Evolutionary conservation across 1,284 basidiomycete species (phyloP).

Genomic region (Malassezia yamatoensis): DNA sequence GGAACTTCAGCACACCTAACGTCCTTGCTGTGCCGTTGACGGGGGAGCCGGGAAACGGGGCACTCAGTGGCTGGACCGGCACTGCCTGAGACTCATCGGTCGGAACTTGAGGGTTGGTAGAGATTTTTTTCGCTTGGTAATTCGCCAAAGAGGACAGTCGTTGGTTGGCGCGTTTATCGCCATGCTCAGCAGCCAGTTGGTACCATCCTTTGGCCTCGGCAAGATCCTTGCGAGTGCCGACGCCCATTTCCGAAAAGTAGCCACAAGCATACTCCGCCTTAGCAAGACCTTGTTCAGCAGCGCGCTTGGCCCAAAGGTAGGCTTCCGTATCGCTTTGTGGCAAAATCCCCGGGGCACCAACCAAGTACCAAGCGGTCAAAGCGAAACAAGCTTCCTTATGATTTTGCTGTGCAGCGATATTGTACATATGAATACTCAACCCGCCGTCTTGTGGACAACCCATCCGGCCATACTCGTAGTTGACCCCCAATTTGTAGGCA

Average conservation of each 20-base stretch:
- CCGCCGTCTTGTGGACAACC: slow-evolving; percentile 96
- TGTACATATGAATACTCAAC: slow-evolving; percentile 92
- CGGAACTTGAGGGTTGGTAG: slow-evolving; percentile 2
- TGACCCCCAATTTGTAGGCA: slow-evolving; percentile 90
- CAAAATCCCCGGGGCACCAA: slow-evolving; percentile 90
- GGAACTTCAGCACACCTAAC: slow-evolving; percentile 28
- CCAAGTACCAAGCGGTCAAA: slow-evolving; percentile 95
- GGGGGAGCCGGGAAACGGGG: slow-evolving; percentile 36
- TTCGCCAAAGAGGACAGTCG: slow-evolving; percentile 54
- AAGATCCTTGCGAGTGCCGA: slow-evolving; percentile 49
- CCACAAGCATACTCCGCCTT: slow-evolving; percentile 71
- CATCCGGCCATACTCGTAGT: slow-evolving; percentile 98
- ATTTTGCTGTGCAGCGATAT: slow-evolving; percentile 68
- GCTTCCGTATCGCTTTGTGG: slow-evolving; percentile 97
- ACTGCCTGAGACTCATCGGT: slow-evolving; percentile 26
- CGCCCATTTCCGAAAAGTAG: slow-evolving; percentile 72
- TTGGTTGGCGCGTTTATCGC: slow-evolving; percentile 83
- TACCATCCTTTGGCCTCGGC: slow-evolving; percentile 65
- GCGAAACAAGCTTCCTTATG: slow-evolving; percentile 97
- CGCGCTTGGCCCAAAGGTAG: slow-evolving; percentile 53
- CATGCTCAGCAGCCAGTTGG: slow-evolving; percentile 78
- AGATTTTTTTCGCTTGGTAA: slow-evolving; percentile 16
- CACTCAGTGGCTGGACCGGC: slow-evolving; percentile 36
- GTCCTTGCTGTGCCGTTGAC: slow-evolving; percentile 26
- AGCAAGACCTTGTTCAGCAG: slow-evolving; percentile 44